Conservation (phyloP, 148 eudicot genomes). For the Euryodendron excelsum region DNA sequence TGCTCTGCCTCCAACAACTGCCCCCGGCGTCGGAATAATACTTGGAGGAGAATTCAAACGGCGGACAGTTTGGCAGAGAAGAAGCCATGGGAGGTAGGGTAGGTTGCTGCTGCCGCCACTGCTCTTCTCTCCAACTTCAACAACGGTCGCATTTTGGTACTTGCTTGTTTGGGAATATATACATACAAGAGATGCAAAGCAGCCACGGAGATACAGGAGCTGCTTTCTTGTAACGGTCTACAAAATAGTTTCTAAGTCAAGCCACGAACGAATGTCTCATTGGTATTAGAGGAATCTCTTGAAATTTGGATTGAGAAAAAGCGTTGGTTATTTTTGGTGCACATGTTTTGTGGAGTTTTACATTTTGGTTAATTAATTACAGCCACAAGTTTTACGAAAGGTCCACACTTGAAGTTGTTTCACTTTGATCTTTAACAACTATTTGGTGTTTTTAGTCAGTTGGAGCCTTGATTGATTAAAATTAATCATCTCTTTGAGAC, state of each 20-base stretch:
- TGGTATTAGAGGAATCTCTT: no score
- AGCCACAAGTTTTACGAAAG: no score
- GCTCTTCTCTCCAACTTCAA: neutral
- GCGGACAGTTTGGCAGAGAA: conserved; percentile 37
- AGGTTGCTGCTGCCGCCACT: neutral
- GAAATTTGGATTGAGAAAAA: no score
- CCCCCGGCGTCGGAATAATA: conserved; percentile 40
- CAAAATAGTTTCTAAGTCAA: neutral
- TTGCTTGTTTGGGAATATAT: neutral
- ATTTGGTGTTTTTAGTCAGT: no score
- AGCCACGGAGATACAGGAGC: no score
- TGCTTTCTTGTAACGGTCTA: neutral
- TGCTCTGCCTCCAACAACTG: conserved; percentile 58
- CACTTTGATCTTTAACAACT: no score
- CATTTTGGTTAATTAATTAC: no score
- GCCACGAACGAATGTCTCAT: neutral
- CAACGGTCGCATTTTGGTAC: neutral
- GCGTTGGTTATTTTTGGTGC: no score
- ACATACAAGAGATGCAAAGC: neutral
- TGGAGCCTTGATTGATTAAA: no score
- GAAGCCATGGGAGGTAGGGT: conserved; percentile 22
- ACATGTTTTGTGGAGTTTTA: no score
- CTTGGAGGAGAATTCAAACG: conserved; percentile 43
- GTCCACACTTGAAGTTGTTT: no score
- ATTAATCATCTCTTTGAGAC: no score